Base-by-base conservation (phyloP, 257 asterid genomes). In the Rhazya stricta region DNA sequence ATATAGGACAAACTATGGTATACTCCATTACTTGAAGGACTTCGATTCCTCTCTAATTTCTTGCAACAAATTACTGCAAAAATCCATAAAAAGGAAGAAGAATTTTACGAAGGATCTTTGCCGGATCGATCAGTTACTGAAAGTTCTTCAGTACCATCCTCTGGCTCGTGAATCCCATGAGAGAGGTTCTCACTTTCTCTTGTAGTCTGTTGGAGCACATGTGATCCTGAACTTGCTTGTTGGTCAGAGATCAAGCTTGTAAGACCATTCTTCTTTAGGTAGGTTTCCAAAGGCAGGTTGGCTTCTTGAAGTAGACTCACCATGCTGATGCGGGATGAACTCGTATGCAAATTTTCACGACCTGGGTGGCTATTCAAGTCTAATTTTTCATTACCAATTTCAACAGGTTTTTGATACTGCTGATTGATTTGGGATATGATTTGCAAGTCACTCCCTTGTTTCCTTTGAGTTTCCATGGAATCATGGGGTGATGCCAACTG, bases 181-280 rank as follows among this genome's bases (percentile, higher is more conserved):
- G 86, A 72, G 62, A 67, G 88, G 72, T 71, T 80, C 67, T 76
- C 78, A 73, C 74, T 82, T 70, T 87, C 91, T 68, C 62, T 76
- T 1, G 80, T 71, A 19, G 79, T 77, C 66, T 69, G 83, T 71
- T 84, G 80, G 50, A 78, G 45, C 51, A 32, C 81, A 16, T 42
- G 73, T 19, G 81, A 81, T 46, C 84, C 84, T 25, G 87, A 86
- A 80, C 83, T 77, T 48, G 73, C 86, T 72, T 81, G 92, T 71
- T 81, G 89, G 76, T 86, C 96, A 11, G 79, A 74, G 34, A 82
- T 86, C 84, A 94, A 86, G 89, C 95, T 94, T 21, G 96, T 78
- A 11, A 94, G 96, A 69, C 98, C 98, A 76, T 88, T 91, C 89
- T 88, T 95, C 80, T 85, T 90, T 70, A 94, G 76, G 77, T 94